Evolutionary conservation across 768 basidiomycete genomes (phyloP), one percentile per base, ranked within the genome.

Genomic region (Hebeloma cylindrosporum): DNA sequence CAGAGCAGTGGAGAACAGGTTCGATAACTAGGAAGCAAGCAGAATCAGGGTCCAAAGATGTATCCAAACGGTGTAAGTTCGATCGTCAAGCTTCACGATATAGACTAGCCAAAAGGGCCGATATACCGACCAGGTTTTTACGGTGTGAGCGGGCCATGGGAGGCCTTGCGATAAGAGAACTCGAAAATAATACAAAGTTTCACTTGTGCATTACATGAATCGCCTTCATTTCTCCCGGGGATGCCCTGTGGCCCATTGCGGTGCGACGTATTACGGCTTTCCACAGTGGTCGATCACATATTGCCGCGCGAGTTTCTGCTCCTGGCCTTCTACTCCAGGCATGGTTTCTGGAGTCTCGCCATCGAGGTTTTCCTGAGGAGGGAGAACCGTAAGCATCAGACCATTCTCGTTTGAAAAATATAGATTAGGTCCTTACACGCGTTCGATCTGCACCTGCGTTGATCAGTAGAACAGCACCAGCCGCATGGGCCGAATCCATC

Each of bases 361-460:
- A 42, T 99, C 95, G 37, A 83, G 63, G 60, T 99, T 95, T 45
- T 82, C 67, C 93, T 95, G 48, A 44, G 45, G 45, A 46, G 51
- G 47, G 43, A 56, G 51, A 47, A 52, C 43, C 8, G 30, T 44
- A 10, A 50, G 41, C 33, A 42, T 51, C 39, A 45, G 37, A 17
- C 44, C 21, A 5, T 39, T 44, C 21, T 7, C 27, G 17, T 18
- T 26, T 14, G 20, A 26, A 40, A 41, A 43, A 33, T 46, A 43
- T 44, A 54, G 40, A 39, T 23, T 20, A 46, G 50, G 48, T 26
- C 73, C 88, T 53, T 66, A 94, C 93, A 56, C 90, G 77, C 53
- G 78, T 79, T 22, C 95, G 83, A 73, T 97, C 95, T 6, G 94
- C 94, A 14, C 95, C 95, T 34, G 92, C 94, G 61, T 95, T 91